A percentile compares a stretch with the other conserved stretches of the same genome.
Conservation (phyloP, 371 early-diverging fungal species). For the Zopfochytrium polystomum region DNA sequence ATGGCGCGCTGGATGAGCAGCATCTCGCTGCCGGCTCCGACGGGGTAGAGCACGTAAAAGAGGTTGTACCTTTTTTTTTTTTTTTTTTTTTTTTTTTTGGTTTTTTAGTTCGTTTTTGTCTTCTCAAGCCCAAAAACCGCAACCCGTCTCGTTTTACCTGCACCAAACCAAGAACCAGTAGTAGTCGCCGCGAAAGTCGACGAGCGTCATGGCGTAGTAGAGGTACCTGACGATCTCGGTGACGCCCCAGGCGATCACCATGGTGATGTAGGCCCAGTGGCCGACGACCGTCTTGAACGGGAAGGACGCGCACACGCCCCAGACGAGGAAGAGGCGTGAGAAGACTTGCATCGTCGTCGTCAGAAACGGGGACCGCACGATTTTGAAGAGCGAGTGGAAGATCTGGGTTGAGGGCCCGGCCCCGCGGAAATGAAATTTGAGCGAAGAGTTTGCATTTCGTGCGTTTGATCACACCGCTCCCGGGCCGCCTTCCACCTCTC, state of each 20-base stretch:
- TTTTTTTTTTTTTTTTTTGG: too few species aligned
- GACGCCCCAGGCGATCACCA: slow-evolving; percentile 90
- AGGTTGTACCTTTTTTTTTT: slow-evolving; percentile 67
- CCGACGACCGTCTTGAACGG: slow-evolving; percentile 11
- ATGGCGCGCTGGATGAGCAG: slow-evolving; percentile 71
- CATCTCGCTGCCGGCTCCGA: slow-evolving; percentile 84
- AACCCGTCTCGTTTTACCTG: slow-evolving; percentile 40
- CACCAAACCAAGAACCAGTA: slow-evolving; percentile 58
- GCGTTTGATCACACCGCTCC: background rate
- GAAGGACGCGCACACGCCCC: slow-evolving; percentile 71
- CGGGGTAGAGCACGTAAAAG: slow-evolving; percentile 86
- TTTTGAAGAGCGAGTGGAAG: slow-evolving; percentile 42
- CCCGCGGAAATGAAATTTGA: background rate
- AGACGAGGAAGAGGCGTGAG: slow-evolving; percentile 81
- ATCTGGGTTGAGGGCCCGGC: background rate
- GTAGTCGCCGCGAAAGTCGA: slow-evolving; percentile 52
- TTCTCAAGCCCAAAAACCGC: background rate
- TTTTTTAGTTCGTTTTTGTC: too few species aligned
- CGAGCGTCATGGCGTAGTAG: slow-evolving; percentile 73
- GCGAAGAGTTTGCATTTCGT: background rate
- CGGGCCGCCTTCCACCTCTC: too few species aligned
- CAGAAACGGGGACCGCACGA: slow-evolving; percentile 75
- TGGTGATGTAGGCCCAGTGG: slow-evolving; percentile 59
- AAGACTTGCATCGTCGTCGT: slow-evolving; percentile 83
- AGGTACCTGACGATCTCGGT: slow-evolving; percentile 87